These are phyloP conservation scores for Babesia caballi DNA, from an alignment of 169 alveolate species.

Conservation along the genomic window DNA sequence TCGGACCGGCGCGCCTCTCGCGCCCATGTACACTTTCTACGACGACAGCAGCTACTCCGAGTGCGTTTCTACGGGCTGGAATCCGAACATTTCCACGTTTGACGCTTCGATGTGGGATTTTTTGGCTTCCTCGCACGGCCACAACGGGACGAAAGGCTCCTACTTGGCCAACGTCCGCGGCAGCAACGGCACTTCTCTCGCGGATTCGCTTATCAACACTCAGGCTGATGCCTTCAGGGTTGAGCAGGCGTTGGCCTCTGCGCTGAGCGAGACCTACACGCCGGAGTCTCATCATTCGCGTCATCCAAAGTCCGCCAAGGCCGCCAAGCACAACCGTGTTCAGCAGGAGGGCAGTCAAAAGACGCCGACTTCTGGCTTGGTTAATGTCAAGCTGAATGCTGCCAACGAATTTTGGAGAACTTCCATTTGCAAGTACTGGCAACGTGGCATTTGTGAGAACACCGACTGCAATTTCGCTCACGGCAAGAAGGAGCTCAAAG, in stretches of 20 bases:
- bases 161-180: neutral
- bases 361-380: too few relatives aligned
- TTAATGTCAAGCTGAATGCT: slow-evolving; percentile 2
- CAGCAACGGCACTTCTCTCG: neutral
- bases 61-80: too few relatives aligned
- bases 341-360: too few relatives aligned
- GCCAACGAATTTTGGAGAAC: slow-evolving; percentile 38
- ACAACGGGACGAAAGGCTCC: too few relatives aligned
- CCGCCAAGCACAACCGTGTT: too few relatives aligned
- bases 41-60: neutral
- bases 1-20: neutral
- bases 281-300: too few relatives aligned
- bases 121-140: too few relatives aligned
- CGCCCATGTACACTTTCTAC: neutral
- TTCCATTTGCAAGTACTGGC: slow-evolving; percentile 71
- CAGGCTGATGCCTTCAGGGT: neutral
- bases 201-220: neutral
- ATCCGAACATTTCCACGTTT: too few relatives aligned
- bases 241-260: neutral
- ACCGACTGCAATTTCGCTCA: slow-evolving; percentile 74
- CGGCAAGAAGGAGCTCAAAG: slow-evolving; percentile 68
- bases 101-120: too few relatives aligned
- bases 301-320: too few relatives aligned
- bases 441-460: slow-evolving; percentile 66
- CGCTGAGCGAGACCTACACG: neutral